These are phyloP conservation scores for Glycyrrhiza uralensis DNA, from an alignment of 306 rosid genomes.

Conservation along the genomic window DNA sequence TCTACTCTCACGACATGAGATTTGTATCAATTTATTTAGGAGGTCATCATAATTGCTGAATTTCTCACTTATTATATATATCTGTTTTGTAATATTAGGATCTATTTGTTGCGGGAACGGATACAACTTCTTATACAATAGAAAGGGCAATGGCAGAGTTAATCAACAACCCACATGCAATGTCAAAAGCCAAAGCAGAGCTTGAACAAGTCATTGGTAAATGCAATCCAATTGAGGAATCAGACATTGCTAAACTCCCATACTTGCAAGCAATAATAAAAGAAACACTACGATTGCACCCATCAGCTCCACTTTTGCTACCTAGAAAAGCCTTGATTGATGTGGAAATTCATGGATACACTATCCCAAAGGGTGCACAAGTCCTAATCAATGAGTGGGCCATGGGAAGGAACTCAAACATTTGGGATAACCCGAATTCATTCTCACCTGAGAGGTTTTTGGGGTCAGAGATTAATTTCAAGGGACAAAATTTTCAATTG, in stretches of 20 bases:
- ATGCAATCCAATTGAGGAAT: constrained; percentile 14
- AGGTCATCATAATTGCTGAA: not conserved
- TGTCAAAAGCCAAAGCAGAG: constrained; percentile 22
- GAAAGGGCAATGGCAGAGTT: constrained; percentile 17
- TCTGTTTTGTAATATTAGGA: constrained; percentile 8
- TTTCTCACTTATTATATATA: not conserved
- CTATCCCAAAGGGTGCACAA: constrained; percentile 17
- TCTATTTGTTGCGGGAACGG: constrained; percentile 22
- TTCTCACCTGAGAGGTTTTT: constrained; percentile 25
- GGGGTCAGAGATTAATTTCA: constrained; percentile 14
- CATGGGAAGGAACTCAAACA: constrained; percentile 9
- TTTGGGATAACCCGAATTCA: constrained; percentile 3
- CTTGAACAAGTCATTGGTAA: constrained; percentile 9
- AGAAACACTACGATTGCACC: constrained; percentile 20
- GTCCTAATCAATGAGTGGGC: constrained; percentile 22
- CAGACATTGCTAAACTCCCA: constrained; percentile 14
- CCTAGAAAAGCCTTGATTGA: constrained; percentile 9
- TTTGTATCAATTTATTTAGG: not conserved
- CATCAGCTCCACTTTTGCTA: constrained; percentile 25
- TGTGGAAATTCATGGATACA: not conserved
- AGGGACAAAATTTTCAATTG: constrained; percentile 10
- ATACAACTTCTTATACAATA: constrained; percentile 12
- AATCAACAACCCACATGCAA: not conserved
- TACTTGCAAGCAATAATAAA: constrained; percentile 25
- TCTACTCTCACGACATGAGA: not conserved